Percentiles rank a stretch among this genome's conserved stretches.
These are phyloP conservation scores for Phytophthora fragariaefolia DNA, from an alignment of 352 stramenopile species.

Conservation along the genomic window DNA sequence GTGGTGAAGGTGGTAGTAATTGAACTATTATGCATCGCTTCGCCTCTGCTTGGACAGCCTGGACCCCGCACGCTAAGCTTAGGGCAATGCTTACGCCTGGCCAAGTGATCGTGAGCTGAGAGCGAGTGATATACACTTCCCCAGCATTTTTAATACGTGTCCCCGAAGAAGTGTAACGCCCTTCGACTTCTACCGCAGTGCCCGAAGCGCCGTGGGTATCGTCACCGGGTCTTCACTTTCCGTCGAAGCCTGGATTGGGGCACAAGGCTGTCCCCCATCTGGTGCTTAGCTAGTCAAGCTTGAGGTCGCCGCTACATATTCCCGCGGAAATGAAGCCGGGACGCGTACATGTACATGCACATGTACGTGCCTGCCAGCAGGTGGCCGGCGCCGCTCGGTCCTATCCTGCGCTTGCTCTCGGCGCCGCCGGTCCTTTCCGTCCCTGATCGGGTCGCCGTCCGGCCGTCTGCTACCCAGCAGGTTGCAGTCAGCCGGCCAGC, in stretches of 20 bases:
- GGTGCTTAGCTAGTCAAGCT: conserved; percentile 3
- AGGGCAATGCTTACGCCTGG: neutral
- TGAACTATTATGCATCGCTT: conserved; percentile 25
- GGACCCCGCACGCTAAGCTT: neutral
- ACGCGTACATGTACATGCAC: conserved; percentile 24
- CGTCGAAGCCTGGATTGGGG: conserved; percentile 2
- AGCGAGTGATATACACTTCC: neutral
- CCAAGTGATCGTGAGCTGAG: neutral
- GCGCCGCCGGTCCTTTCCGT: conserved; percentile 33
- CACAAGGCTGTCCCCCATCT: conserved; percentile 1
- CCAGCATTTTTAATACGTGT: neutral
- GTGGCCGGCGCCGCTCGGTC: conserved; percentile 13
- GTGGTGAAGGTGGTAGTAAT: conserved; percentile 28
- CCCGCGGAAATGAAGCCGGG: neutral
- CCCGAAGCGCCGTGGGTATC: too few species aligned
- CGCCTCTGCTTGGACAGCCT: neutral
- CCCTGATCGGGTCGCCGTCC: conserved; percentile 11
- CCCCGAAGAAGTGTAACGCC: neutral
- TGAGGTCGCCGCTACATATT: neutral
- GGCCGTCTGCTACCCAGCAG: conserved; percentile 31
- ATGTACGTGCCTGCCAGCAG: conserved; percentile 39
- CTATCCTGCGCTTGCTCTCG: conserved; percentile 34
- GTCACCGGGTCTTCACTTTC: neutral
- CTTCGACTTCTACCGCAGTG: neutral
- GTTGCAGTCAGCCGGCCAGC: conserved; percentile 17